Base-by-base conservation (phyloP, 23 red algal genomes). In the Pyropia haitanensis region DNA sequence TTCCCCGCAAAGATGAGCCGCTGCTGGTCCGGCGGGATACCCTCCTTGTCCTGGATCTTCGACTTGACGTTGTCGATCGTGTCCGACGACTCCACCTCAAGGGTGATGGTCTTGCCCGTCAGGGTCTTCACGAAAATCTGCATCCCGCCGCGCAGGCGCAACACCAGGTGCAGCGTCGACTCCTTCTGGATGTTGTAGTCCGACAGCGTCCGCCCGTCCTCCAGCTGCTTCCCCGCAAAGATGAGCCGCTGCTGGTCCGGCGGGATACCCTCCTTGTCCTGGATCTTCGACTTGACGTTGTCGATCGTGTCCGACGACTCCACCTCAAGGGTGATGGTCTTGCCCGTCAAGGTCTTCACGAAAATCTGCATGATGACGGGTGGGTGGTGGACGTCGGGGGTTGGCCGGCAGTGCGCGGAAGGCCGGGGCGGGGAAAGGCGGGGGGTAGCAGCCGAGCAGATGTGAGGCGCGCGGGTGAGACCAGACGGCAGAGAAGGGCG, bases 41-140 rank as follows among this genome's bases (percentile, higher is more conserved):
- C 91, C 72, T 95, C 91, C 80, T 96, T 96, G 67, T 96, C 92
- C 74, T 96, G 92, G 65, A 96, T 96, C 86, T 96, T 96, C 13
- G 83, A 78, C 81, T 96, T 96, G 21, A 96, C 92, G 60, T 96
- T 96, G 54, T 96, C 92, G 53, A 96, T 96, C 0, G 92, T 96
- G 49, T 96, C 92, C 18, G 92, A 96, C 48, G 92, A 74, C 63
- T 96, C 92, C 9, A 96, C 92, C 62, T 96, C 92, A 17, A 96
- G 78, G 1, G 92, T 96, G 52, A 96, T 96, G 33, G 92, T 96
- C 80, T 96, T 96, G 24, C 92, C 92, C 18, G 92, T 96, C 51
- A 96, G 71, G 0, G 92, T 96, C 67, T 96, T 89, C 21, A 96
- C 92, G 56, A 88, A 88, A 58, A 95, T 88, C 26, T 82, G 78